These are phyloP conservation scores for Recurvomyces mirabilis DNA, from an alignment of 495 filamentous ascomycete species.

Conservation along the genomic window DNA sequence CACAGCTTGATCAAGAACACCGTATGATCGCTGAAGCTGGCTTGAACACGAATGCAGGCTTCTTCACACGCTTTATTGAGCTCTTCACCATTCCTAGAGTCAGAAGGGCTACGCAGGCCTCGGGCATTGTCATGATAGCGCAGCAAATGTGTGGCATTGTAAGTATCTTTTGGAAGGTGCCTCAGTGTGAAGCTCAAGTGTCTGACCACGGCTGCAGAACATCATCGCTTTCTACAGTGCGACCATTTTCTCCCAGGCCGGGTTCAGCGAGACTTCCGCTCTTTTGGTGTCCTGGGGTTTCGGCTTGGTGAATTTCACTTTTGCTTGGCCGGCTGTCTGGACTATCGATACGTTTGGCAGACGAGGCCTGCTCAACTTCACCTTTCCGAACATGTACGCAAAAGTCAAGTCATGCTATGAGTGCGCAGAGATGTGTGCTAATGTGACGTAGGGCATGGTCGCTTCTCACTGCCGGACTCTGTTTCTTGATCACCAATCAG, in stretches of 20 bases:
- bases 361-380: conserved; percentile 64
- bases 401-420: too few species aligned
- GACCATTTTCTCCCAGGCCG: conserved; percentile 58
- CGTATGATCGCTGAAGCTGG: conserved; percentile 29
- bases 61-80: conserved; percentile 51
- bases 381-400: conserved; percentile 72
- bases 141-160: conserved; percentile 66
- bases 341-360: conserved; percentile 80
- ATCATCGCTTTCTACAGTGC: conserved; percentile 78
- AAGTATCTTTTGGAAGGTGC: too few species aligned
- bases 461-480: conserved; percentile 60
- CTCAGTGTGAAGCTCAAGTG: too few species aligned
- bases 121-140: conserved; percentile 56
- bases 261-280: conserved; percentile 45
- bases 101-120: conserved; percentile 54
- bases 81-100: conserved; percentile 57
- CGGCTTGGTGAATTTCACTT: conserved; percentile 65
- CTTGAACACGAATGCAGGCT: conserved; percentile 33
- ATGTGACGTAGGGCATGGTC: conserved; percentile 63
- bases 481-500: conserved; percentile 44
- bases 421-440: too few species aligned
- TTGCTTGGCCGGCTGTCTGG: conserved; percentile 63
- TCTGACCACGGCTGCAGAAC: too few species aligned
- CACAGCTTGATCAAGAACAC: conserved; percentile 33
- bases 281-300: conserved; percentile 69